A percentile compares a stretch with the other conserved stretches of the same genome.
Evolutionary conservation across 805 yeast genomes (phyloP).

Genomic region (Pichia cephalocereana): DNA sequence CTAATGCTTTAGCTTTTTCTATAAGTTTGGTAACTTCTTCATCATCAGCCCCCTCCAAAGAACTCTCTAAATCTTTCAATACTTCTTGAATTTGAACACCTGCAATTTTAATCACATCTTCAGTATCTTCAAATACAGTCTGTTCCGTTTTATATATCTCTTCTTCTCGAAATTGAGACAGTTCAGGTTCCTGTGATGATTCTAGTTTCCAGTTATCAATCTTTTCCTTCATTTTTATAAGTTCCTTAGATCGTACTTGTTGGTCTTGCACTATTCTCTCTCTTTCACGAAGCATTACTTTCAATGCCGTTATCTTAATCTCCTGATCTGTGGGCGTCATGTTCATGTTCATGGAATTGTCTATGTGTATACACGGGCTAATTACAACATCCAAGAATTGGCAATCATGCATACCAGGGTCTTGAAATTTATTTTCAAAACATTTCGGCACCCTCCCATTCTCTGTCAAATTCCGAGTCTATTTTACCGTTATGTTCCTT

Average conservation of each 20-base stretch:
- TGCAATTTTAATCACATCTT: conserved; percentile 20
- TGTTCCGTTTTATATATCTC: neutral
- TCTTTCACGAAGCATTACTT: conserved; percentile 62
- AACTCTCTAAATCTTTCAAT: neutral
- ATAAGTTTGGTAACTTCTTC: neutral
- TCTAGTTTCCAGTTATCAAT: neutral
- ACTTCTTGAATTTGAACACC: neutral
- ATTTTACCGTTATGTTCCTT: no score
- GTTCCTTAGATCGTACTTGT: conserved; percentile 32
- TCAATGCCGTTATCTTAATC: conserved; percentile 62
- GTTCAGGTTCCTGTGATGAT: neutral
- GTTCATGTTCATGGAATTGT: no score
- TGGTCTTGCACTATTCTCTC: conserved; percentile 3
- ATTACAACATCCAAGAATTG: no score
- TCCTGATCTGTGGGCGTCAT: conserved; percentile 64
- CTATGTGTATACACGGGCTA: no score
- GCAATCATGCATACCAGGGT: no score
- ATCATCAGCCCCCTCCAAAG: neutral
- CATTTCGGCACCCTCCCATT: no score
- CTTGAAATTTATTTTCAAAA: no score
- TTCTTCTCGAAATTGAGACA: neutral
- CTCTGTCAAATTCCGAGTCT: no score
- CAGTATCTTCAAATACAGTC: neutral
- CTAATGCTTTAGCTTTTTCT: neutral
- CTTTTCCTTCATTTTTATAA: conserved; percentile 38